Evolutionary conservation across 805 yeast genomes (phyloP).

Genomic region (Citeromyces nyonsensis): DNA sequence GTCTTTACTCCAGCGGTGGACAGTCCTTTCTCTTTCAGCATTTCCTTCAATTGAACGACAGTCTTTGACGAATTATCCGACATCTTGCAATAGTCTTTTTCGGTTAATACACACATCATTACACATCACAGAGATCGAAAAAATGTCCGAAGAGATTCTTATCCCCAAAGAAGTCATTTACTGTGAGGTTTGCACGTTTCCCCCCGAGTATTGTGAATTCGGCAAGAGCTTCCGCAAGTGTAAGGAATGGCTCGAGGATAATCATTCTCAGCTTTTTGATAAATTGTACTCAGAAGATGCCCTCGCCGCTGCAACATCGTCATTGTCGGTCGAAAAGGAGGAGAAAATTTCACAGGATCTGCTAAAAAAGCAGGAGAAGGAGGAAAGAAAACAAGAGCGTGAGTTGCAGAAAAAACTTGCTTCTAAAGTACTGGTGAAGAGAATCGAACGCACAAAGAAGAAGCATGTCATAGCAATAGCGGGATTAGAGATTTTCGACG

Average conservation of each 20-base stretch:
- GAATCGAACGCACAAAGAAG: constrained; percentile 82
- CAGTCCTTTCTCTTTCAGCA: constrained; percentile 51
- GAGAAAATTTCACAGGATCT: constrained; percentile 72
- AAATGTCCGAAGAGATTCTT: constrained; percentile 2
- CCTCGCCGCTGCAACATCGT: constrained; percentile 36
- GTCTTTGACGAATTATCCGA: constrained; percentile 16
- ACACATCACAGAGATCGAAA: no score
- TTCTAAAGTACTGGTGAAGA: constrained; percentile 70
- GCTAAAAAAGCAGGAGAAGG: constrained; percentile 73
- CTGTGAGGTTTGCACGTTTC: constrained; percentile 70
- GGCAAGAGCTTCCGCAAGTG: constrained; percentile 73
- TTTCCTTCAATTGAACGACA: constrained; percentile 74
- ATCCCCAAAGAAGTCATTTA: constrained; percentile 29
- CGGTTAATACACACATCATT: no score
- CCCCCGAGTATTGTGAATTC: constrained; percentile 91
- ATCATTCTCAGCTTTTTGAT: constrained; percentile 38
- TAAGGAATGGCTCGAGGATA: constrained; percentile 62
- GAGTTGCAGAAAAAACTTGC: constrained; percentile 65
- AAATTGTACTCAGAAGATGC: constrained; percentile 48
- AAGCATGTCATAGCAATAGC: constrained; percentile 77
- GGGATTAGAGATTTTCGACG: constrained; percentile 78
- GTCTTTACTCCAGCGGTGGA: constrained; percentile 68
- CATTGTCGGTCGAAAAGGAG: constrained; percentile 62
- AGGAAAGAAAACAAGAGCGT: constrained; percentile 73
- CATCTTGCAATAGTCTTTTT: no score